Evolutionary conservation across 371 early-diverging fungal genomes (phyloP), one percentile per base, ranked within the genome.

Genomic region (Mortierella sp.): DNA sequence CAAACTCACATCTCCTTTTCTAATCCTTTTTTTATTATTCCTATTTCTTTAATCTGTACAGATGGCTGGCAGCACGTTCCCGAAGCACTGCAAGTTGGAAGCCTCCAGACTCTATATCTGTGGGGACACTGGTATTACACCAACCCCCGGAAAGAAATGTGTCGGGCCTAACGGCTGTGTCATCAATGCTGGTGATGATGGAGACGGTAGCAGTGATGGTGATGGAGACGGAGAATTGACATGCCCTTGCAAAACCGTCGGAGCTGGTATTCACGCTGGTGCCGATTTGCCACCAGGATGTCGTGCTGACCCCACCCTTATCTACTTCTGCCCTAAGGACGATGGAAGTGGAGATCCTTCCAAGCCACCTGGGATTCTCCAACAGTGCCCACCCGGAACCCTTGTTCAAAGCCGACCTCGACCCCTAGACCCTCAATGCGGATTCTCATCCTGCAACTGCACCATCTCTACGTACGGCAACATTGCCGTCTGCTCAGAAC

Each of bases 251-350:
- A 60, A 16, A 31, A 60, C 31, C 63, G 34, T 60, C 5, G 63
- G 63, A 1, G 16, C 28, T 6, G 63, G 63, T 13, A 31, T 60
- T 19, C 14, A 28, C 28, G 14, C 19, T 28, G 77, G 77, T 7
- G 13, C 11, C 14, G 45, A 42, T 6, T 21, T 77, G 14, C 14
- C 28, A 11, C 57, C 77, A 1, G 28, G 5, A 1, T 77, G 77
- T 31, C 44, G 26, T 16, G 70, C 55, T n/a, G 72, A 77, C 9
- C 71, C 60, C 9, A 77, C 24, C 7, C 16, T 47, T 11, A 77
- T 72, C 26, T 77, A 77, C 44, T n/a, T 28, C 24, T 77, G 72
- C 28, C 77, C 77, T 19, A 45, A 45, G 21, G 72, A 72, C 26
- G 31, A 21, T 26, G n/a, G n/a, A n/a, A 38, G 42, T 38, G 42